Evolutionary conservation across 495 filamentous ascomycete genomes (phyloP), one percentile per base, ranked within the genome.

Genomic region (Penicillium diatomitis): DNA sequence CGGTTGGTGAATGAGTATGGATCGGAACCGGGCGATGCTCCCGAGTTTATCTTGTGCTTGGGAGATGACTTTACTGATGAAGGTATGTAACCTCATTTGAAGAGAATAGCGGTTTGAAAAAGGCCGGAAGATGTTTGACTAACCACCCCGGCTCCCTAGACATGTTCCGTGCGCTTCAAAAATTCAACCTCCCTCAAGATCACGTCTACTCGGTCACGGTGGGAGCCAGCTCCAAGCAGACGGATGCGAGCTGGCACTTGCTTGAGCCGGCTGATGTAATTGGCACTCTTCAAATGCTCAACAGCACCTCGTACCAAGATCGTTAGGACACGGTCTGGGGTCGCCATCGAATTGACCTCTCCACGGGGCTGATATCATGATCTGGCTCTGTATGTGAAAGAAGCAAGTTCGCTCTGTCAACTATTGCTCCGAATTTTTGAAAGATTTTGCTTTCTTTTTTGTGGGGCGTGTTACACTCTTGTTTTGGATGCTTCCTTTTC

Each of bases 61-160:
- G 92, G 92, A 27, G 92, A 98, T 65, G 92, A 98, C 57, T 92
- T 90, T 50, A 97, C 92, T 8, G 92, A 98, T 65, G 92, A 98
- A 77, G 92, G 92, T 85, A 81, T 72, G 79, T 46, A 45, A 20
- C 20, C 20, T 27, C 1, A 4, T 20, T 1, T 2, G 6, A 12
- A 27, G 4, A 39, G 3, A 8, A 4, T 6, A 8, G 38, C 6
- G 10, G 20, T 20, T 38, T 10, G 4, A n/a, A 11, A 38, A 38
- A 9, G 35, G 8, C 4, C 5, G 0, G 8, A 7, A 8, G 8
- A 6, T 8, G 20, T 20, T 12, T 38, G 38, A n/a, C 51, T 57
- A 54, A 57, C 38, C 4, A 27, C 10, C 2, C 36, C 6, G 20
- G 0, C 4, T 44, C 20, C n/a, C 3, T 33, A 80, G 70, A 80